Percentiles rank a stretch among this genome's conserved stretches.
These are phyloP conservation scores for Suillus brevipes DNA, from an alignment of 768 basidiomycete species.

Conservation along the genomic window DNA sequence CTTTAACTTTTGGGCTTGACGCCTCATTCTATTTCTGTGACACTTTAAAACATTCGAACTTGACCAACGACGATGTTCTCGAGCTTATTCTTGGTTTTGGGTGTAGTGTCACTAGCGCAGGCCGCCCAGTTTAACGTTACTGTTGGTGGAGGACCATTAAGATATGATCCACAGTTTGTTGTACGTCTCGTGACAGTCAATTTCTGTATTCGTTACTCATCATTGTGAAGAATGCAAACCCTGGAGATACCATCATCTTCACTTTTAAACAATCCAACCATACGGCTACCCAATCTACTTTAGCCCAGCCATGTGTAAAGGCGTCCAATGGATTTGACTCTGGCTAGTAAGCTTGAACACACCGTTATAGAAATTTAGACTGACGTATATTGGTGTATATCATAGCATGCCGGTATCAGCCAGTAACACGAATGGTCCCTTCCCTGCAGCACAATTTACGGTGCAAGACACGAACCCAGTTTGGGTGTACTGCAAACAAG, in stretches of 20 bases:
- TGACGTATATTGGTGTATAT: conserved; percentile 24
- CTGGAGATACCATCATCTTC: conserved; percentile 51
- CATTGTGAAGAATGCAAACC: conserved; percentile 39
- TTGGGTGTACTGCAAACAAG: conserved; percentile 62
- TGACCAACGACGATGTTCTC: conserved; percentile 1
- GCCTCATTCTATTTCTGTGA: conserved; percentile 9
- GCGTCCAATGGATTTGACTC: conserved; percentile 52
- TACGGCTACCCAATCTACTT: conserved; percentile 56
- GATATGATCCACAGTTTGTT: conserved; percentile 18
- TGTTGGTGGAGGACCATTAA: conserved; percentile 17
- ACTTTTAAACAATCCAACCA: conserved; percentile 58
- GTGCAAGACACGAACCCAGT: conserved; percentile 46
- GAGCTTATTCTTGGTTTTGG: conserved; percentile 4
- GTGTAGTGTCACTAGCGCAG: conserved; percentile 7
- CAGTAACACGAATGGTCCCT: conserved; percentile 39
- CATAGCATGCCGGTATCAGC: conserved; percentile 51
- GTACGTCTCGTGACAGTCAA: conserved; percentile 20
- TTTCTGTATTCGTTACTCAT: background rate
- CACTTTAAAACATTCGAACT: background rate
- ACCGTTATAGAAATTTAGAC: background rate
- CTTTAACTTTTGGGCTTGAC: conserved; percentile 6
- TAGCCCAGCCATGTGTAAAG: conserved; percentile 48
- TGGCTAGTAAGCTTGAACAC: conserved; percentile 47
- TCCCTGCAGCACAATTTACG: conserved; percentile 45
- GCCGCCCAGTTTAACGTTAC: conserved; percentile 17